Conservation (phyloP, 768 basidiomycete species). For the Naganishia vaughanmartiniae region DNA sequence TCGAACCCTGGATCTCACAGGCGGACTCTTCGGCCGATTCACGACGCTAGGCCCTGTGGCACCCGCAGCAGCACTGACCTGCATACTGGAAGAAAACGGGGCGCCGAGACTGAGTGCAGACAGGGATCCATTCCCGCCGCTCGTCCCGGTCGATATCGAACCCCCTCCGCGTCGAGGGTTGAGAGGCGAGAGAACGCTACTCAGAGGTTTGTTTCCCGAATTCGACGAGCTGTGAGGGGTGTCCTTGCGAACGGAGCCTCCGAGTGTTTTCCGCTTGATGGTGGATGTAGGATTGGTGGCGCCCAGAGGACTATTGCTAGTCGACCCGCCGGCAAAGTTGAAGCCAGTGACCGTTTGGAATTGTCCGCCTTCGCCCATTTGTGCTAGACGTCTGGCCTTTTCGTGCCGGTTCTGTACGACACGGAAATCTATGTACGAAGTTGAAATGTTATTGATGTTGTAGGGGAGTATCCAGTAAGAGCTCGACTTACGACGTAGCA, state of each 20-base stretch:
- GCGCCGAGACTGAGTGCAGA: constrained; percentile 29
- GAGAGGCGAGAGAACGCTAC: constrained; percentile 41
- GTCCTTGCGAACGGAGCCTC: constrained; percentile 34
- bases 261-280: constrained; percentile 36
- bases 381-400: constrained; percentile 75
- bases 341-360: constrained; percentile 36
- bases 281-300: constrained; percentile 21
- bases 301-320: constrained; percentile 36
- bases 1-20: constrained; percentile 4
- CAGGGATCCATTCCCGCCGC: constrained; percentile 7
- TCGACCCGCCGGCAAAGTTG: constrained; percentile 46
- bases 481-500: constrained; percentile 61
- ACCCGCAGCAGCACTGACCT: constrained; percentile 1
- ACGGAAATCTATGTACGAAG: constrained; percentile 65
- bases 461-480: neutral
- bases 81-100: constrained; percentile 30
- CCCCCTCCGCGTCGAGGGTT: constrained; percentile 43
- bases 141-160: constrained; percentile 6
- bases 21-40: constrained; percentile 26
- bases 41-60: constrained; percentile 20
- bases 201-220: constrained; percentile 24
- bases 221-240: constrained; percentile 15
- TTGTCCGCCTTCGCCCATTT: constrained; percentile 61
- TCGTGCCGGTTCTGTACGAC: constrained; percentile 85
- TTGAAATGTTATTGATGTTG: neutral